phyloP scores from a whole-genome alignment of 2,329 filamentous ascomycete species.

The Fusarium udum region DNA sequence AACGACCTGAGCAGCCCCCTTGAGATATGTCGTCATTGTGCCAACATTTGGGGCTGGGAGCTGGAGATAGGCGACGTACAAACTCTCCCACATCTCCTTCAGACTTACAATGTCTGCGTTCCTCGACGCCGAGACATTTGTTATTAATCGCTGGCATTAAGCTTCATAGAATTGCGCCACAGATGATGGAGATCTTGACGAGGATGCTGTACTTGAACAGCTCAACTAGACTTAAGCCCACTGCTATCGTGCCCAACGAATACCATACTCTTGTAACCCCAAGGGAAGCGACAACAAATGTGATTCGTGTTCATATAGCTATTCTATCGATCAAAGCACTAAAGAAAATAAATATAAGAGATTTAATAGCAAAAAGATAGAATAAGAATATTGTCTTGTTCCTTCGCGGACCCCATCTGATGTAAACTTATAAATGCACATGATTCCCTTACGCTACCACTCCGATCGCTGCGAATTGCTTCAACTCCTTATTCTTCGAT shows the following conservation, averaged over 20 bases:
- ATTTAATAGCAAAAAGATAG: neutral
- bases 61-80: neutral
- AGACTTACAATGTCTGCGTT: neutral
- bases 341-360: neutral
- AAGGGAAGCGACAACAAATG: fast-evolving
- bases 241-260: neutral
- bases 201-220: neutral
- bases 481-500: neutral
- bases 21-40: neutral
- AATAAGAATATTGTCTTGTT: neutral
- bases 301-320: neutral
- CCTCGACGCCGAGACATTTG: neutral
- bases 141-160: neutral
- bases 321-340: neutral
- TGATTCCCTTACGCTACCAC: neutral
- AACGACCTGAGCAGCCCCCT: too few relatives aligned
- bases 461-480: neutral
- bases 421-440: fast-evolving
- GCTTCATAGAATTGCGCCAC: fast-evolving
- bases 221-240: fast-evolving
- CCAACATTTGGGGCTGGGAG: fast-evolving
- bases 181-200: neutral
- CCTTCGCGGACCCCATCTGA: neutral
- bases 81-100: neutral
- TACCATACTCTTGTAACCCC: neutral